A percentile compares a stretch with the other conserved stretches of the same genome.
Conservation (phyloP, 2,329 filamentous ascomycete species). For the Alternaria gansuensis region DNA sequence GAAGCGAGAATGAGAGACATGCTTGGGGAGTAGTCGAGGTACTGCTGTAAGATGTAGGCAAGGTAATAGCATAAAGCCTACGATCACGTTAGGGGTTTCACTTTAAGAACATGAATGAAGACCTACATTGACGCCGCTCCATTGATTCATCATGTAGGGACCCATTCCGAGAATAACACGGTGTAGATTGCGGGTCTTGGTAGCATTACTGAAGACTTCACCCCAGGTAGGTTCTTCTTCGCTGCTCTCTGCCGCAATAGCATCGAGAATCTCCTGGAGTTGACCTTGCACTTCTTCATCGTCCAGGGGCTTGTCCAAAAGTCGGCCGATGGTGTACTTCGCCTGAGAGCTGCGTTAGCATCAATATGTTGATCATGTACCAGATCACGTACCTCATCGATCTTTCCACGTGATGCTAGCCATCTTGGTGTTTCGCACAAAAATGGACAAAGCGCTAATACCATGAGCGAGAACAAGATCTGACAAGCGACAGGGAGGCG, state of each 20-base stretch:
- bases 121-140: conserved; percentile 31
- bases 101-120: too few species aligned
- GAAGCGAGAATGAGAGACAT: conserved; percentile 47
- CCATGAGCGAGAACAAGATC: conserved; percentile 64
- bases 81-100: too few species aligned
- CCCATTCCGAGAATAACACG: conserved; percentile 52
- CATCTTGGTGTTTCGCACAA: conserved; percentile 54
- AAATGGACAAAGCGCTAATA: conserved; percentile 60
- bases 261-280: conserved; percentile 50
- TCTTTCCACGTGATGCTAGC: conserved; percentile 40
- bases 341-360: conserved; percentile 14
- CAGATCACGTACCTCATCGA: conserved; percentile 32
- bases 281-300: conserved; percentile 48
- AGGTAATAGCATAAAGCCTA: conserved; percentile 51
- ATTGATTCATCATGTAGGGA: conserved; percentile 56
- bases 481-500: conserved; percentile 63
- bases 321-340: conserved; percentile 37
- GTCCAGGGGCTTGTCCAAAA: conserved; percentile 45
- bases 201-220: conserved; percentile 51
- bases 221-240: conserved; percentile 47
- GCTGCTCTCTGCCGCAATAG: conserved; percentile 41
- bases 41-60: conserved; percentile 50
- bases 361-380: background rate
- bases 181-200: conserved; percentile 49
- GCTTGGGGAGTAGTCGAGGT: conserved; percentile 43